Conservation (phyloP, 495 filamentous ascomycete genomes). For the Immersiella caudata region DNA sequence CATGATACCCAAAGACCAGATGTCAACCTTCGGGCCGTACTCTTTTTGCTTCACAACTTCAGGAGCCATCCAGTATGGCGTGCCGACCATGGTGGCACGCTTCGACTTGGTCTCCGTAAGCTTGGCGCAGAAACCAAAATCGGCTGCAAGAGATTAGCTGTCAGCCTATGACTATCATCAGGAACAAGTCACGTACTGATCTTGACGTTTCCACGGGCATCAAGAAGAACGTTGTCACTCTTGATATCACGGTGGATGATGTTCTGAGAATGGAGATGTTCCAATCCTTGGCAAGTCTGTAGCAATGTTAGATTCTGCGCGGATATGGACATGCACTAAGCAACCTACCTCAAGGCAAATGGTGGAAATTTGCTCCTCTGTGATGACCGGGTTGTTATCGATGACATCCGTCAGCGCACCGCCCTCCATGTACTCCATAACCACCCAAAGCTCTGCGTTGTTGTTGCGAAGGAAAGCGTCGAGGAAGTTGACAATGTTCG, state of each 20-base stretch:
- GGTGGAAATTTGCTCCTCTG: slow-evolving; percentile 95
- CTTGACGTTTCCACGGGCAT: slow-evolving; percentile 93
- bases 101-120: slow-evolving; percentile 96
- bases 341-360: slow-evolving; percentile 87
- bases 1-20: slow-evolving; percentile 99
- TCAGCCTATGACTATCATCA: not conserved
- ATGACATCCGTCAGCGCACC: slow-evolving; percentile 97
- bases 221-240: slow-evolving; percentile 94
- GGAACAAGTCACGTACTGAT: slow-evolving; percentile 70
- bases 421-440: slow-evolving; percentile 99
- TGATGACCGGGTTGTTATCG: slow-evolving; percentile 89
- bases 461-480: slow-evolving; percentile 95
- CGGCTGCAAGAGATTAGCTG: slow-evolving; percentile 61
- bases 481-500: slow-evolving; percentile 98
- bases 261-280: slow-evolving; percentile 90
- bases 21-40: slow-evolving; percentile 97
- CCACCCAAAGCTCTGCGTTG: slow-evolving; percentile 93
- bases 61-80: slow-evolving; percentile 99
- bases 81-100: slow-evolving; percentile 98
- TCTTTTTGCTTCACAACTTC: slow-evolving; percentile 99
- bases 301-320: slow-evolving; percentile 39
- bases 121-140: slow-evolving; percentile 99
- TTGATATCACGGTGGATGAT: slow-evolving; percentile 99
- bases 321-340: not conserved
- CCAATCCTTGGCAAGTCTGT: slow-evolving; percentile 92